Conservation (phyloP, 1,284 basidiomycete species). For the Peniophora sp. region DNA sequence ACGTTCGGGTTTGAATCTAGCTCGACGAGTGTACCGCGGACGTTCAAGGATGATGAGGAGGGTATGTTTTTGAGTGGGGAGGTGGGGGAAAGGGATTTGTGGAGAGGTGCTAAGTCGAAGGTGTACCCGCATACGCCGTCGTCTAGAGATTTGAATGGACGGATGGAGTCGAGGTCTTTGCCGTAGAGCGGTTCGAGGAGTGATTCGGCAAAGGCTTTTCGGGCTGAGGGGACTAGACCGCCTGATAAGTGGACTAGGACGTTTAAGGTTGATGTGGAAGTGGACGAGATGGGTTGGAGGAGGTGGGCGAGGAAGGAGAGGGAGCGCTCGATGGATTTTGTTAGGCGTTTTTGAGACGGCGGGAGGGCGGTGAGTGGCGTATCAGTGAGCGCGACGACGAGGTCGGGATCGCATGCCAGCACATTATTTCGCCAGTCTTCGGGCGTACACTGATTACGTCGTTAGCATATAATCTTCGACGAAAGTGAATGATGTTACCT, state of each 20-base stretch:
- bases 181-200: slow-evolving; percentile 50
- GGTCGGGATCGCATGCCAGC: slow-evolving; percentile 51
- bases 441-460: slow-evolving; percentile 40
- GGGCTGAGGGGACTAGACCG: slow-evolving; percentile 43
- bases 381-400: slow-evolving; percentile 66
- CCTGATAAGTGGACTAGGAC: slow-evolving; percentile 67
- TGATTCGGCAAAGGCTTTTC: slow-evolving; percentile 52
- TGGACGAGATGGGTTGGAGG: slow-evolving; percentile 19
- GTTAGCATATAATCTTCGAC: neutral
- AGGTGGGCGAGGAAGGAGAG: slow-evolving; percentile 52
- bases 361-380: slow-evolving; percentile 55
- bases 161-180: slow-evolving; percentile 44
- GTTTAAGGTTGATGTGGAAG: slow-evolving; percentile 18
- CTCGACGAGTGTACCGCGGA: neutral
- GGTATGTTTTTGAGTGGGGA: neutral
- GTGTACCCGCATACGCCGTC: slow-evolving; percentile 61
- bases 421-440: slow-evolving; percentile 46
- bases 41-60: neutral
- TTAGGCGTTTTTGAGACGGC: slow-evolving; percentile 64
- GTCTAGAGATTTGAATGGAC: slow-evolving; percentile 47
- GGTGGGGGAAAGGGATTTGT: slow-evolving; percentile 16
- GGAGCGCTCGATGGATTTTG: slow-evolving; percentile 66
- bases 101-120: slow-evolving; percentile 58
- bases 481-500: slow-evolving; percentile 33
- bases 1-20: slow-evolving; percentile 6